phyloP scores from a whole-genome alignment of 2,329 filamentous ascomycete genomes.

The Fusarium gaditjirri region DNA sequence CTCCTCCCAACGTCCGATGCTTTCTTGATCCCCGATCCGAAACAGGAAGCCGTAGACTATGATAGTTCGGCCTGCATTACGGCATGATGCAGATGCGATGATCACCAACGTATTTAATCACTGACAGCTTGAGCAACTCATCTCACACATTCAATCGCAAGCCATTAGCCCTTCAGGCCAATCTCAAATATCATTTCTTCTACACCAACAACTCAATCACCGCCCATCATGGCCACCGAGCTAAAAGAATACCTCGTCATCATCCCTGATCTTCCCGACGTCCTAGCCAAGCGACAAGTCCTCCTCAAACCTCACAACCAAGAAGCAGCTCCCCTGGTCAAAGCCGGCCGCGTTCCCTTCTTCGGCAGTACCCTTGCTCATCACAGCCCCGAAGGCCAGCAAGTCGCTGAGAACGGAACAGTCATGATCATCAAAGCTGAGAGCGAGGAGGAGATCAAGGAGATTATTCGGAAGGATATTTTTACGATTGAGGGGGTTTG shows the following conservation, averaged over 20 bases:
- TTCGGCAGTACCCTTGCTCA: background rate
- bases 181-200: no score
- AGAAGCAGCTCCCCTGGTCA: background rate
- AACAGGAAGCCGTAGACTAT: background rate
- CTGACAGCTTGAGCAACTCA: no score
- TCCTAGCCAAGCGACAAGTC: background rate
- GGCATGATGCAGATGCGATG: background rate
- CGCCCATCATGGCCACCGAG: background rate
- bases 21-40: background rate
- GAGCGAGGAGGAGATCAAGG: background rate
- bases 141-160: background rate
- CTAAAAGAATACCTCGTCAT: background rate
- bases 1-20: background rate
- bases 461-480: background rate
- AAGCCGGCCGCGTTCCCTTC: background rate
- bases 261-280: background rate
- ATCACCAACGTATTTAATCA: background rate
- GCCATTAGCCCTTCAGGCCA: background rate
- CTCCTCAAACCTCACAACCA: background rate
- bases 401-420: background rate
- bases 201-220: no score
- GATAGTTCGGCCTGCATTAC: background rate
- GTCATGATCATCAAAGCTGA: background rate
- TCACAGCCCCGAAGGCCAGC: background rate
- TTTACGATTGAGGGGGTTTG: background rate